Evolutionary conservation across 1,139 yeast species (phyloP), one percentile per base, ranked within the genome.

Genomic region (Magnusiomyces tetraspermus): DNA sequence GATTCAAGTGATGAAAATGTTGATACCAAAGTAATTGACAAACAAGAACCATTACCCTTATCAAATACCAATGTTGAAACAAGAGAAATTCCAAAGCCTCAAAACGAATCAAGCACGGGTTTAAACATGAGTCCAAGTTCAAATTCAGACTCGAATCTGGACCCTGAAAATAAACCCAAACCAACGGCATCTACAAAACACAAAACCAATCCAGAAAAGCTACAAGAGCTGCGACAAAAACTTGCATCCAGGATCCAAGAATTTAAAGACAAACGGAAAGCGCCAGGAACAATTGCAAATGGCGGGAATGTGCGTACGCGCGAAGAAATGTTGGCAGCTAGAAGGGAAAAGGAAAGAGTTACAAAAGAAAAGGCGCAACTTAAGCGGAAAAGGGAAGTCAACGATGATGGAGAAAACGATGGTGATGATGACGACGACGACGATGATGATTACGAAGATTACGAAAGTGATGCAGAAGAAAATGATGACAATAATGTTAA

Each of bases 231-330:
- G 57, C 78, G 88, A 61, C 82, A 79, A 30, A 82, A 84, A 66
- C 76, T 92, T 51, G 83, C 92, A 36, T 77, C 77, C 22, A 86
- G 82, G 67, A 90, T 92, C 59, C 78, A 74, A 55, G 74, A 70
- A 30, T 67, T 92, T 69, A 80, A 82, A 60, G 92, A 84, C 55
- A 85, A 80, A 68, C 80, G 99, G 64, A 90, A 85, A 63, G 98
- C 97, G 0, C 94, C 94, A 0, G 97, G 97, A 1, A 73, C 92
- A 0, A 83, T 80, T 46, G 81, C 76, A 17, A 75, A 77, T 3
- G 96, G 95, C 28, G n/a, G n/a, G n/a, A 94, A 96, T 0, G 92
- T 94, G 13, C 77, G 83, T 72, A 78, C 66, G 53, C 62, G 76
- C 48, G 76, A 72, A 31, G 73, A 71, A 42, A 69, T 73, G 21